Percentiles rank a stretch among this genome's conserved stretches.
phyloP scores from a whole-genome alignment of 306 rosid genomes.

The Spatholobus suberectus region DNA sequence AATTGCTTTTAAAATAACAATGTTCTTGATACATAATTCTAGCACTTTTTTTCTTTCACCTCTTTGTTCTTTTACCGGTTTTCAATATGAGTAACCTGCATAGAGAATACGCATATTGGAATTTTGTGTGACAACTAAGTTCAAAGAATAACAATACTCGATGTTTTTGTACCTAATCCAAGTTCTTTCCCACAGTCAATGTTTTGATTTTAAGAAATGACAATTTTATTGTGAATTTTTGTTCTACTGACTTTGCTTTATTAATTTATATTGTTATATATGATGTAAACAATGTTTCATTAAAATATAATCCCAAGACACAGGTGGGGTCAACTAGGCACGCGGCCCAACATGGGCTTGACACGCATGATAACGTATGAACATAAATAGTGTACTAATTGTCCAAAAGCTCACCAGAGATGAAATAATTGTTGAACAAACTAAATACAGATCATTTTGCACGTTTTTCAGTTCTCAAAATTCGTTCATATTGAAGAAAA shows the following conservation, averaged over 20 bases:
- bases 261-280: background rate
- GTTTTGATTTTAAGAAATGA: background rate
- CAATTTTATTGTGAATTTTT: background rate
- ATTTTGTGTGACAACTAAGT: background rate
- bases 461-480: constrained; percentile 20
- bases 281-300: background rate
- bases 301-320: background rate
- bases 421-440: constrained; percentile 3
- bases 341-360: background rate
- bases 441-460: background rate
- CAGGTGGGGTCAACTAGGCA: too few species aligned
- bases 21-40: background rate
- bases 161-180: constrained; percentile 27
- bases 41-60: background rate
- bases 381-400: background rate
- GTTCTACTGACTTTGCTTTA: background rate
- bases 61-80: background rate
- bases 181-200: constrained; percentile 3
- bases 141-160: background rate
- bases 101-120: background rate
- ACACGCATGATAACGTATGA: background rate
- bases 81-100: background rate
- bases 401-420: background rate
- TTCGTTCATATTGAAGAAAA: background rate
- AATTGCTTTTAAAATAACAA: background rate